Base-by-base conservation (phyloP, 75 land plant genomes). In the Isoetes taiwanensis region DNA sequence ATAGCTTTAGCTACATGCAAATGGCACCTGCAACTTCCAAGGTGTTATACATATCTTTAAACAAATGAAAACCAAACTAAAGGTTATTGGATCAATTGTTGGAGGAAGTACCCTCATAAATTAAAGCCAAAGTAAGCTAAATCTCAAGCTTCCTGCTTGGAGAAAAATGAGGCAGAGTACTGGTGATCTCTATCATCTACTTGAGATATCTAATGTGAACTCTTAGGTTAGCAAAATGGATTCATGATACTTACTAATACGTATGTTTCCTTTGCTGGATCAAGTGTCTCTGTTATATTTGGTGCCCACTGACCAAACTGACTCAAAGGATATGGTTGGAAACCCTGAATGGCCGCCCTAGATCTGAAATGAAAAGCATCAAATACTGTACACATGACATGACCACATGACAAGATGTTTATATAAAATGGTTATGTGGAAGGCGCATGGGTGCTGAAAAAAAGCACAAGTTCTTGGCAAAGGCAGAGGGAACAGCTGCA, bases 251-350 rank as follows among this genome's bases (percentile, higher is more conserved):
- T 55, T 57, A 88, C 98, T 86, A 88, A 28, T 31, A 93, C 81
- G 64, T 77, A 93, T 3, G 98, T 93, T 34, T 93, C 96, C 60
- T 89, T 94, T 28, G 56, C 39, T 52, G 76, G 76, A 67, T 94
- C 84, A 60, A 94, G 78, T 27, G 80, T 86, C 14, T 77, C 64
- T 19, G 81, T 41, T 61, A 94, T 73, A 23, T 75, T 78, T 34
- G 99, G 83, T 28, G 79, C 96, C 99, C 99, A 94, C 34, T 50
- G 74, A 24, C 96, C 90, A 66, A 94, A 89, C 55, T 84, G 90
- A 2, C 80, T 74, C 1, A 94, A 79, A 5, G 99, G 90, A 64
- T 84, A 82, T 41, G 79, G 78, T 62, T 82, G 70, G 61, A 94
- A 94, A 20, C 90, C 86, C 56, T 85, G 71, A 40, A 94, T 61